A percentile compares a stretch with the other conserved stretches of the same genome.
phyloP scores from a whole-genome alignment of 495 filamentous ascomycete genomes.

The Cladorrhinum samala region DNA sequence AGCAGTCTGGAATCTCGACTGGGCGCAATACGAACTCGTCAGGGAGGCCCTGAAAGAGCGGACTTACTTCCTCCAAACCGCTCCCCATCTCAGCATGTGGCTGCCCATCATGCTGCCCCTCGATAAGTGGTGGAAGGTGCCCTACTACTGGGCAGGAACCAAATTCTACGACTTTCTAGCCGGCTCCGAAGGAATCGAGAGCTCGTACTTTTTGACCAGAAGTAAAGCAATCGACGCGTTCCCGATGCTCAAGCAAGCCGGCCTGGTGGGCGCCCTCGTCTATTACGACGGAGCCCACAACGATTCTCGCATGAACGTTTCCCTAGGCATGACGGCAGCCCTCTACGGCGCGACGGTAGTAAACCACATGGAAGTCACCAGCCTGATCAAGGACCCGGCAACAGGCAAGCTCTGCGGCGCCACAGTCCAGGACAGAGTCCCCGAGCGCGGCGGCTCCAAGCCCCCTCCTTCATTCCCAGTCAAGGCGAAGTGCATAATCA shows the following conservation, averaged over 20 bases:
- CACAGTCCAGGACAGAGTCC: conserved; percentile 65
- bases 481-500: conserved; percentile 86
- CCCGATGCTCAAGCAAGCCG: conserved; percentile 90
- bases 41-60: conserved; percentile 93
- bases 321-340: conserved; percentile 90
- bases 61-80: conserved; percentile 92
- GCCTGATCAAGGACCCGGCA: conserved; percentile 69
- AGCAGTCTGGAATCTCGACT: conserved; percentile 94
- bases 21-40: conserved; percentile 88
- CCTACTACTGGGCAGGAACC: conserved; percentile 95
- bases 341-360: conserved; percentile 88
- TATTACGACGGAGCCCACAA: conserved; percentile 99
- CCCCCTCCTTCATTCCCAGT: conserved; percentile 59
- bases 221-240: conserved; percentile 94
- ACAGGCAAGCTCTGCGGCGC: conserved; percentile 74
- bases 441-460: conserved; percentile 44
- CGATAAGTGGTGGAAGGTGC: conserved; percentile 94
- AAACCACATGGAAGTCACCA: conserved; percentile 87
- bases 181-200: conserved; percentile 94
- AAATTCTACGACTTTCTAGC: conserved; percentile 94
- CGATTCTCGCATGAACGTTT: conserved; percentile 97
- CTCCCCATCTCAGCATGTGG: conserved; percentile 90
- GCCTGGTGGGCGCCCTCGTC: conserved; percentile 82
- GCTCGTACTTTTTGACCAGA: conserved; percentile 90
- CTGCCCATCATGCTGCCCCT: conserved; percentile 96